A percentile compares a stretch with the other conserved stretches of the same genome.
Evolutionary conservation across 306 rosid genomes (phyloP).

Genomic region (Cicer cuneatum): DNA sequence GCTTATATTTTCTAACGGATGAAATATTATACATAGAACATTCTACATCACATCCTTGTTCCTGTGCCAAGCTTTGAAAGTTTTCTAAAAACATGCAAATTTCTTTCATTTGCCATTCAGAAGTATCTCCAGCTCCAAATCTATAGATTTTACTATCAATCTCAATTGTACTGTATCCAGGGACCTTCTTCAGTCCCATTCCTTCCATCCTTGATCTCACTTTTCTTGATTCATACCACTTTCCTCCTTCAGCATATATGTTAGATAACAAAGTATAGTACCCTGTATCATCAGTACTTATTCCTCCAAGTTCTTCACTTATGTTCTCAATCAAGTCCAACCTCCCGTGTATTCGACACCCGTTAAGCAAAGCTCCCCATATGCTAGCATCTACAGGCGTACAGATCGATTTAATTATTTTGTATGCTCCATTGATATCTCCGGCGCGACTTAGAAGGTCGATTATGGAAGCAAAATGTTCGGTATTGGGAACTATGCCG

Average conservation of each 20-base stretch:
- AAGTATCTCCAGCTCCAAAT: slow-evolving; percentile 77
- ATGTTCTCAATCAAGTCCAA: slow-evolving; percentile 67
- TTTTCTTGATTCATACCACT: slow-evolving; percentile 76
- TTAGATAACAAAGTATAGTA: slow-evolving; percentile 87
- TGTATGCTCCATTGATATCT: slow-evolving; percentile 70
- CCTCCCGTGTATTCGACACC: slow-evolving; percentile 81
- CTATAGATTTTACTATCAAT: slow-evolving; percentile 65
- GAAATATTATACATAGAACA: slow-evolving; percentile 25
- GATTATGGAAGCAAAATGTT: slow-evolving; percentile 73
- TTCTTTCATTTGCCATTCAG: slow-evolving; percentile 60
- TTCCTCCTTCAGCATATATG: slow-evolving; percentile 85
- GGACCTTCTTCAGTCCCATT: slow-evolving; percentile 78
- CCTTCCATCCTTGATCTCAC: slow-evolving; percentile 78
- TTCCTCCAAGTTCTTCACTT: slow-evolving; percentile 52
- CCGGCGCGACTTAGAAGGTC: slow-evolving; percentile 95
- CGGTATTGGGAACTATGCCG: slow-evolving; percentile 62
- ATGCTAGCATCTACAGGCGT: slow-evolving; percentile 69
- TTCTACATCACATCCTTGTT: slow-evolving; percentile 53
- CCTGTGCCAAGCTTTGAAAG: slow-evolving; percentile 59
- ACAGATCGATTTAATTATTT: slow-evolving; percentile 64
- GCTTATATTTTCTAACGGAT: no score
- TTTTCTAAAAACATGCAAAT: slow-evolving; percentile 51
- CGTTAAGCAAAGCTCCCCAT: slow-evolving; percentile 88
- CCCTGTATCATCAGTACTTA: slow-evolving; percentile 78
- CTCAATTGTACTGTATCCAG: slow-evolving; percentile 82